Conservation (phyloP, 352 stramenopile genomes). For the Phytophthora cactorum region DNA sequence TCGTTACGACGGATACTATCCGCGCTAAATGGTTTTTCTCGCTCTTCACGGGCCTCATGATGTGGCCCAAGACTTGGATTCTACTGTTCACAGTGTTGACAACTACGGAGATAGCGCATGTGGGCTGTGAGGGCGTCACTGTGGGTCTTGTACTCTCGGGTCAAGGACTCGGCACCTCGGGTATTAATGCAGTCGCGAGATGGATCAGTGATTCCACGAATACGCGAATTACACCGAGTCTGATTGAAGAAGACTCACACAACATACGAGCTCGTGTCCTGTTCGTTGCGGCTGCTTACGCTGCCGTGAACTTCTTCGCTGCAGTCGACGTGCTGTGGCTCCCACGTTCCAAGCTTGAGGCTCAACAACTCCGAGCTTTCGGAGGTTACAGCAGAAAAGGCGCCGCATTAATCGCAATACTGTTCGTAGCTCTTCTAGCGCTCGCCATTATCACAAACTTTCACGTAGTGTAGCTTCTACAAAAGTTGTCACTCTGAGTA, state of each 20-base stretch:
- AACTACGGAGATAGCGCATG: conserved; percentile 59
- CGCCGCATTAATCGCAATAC: conserved; percentile 29
- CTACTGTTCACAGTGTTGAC: conserved; percentile 48
- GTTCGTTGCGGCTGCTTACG: conserved; percentile 23
- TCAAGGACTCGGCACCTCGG: conserved; percentile 44
- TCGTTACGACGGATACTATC: conserved; percentile 43
- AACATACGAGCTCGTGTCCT: conserved; percentile 37
- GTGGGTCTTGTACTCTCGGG: conserved; percentile 59
- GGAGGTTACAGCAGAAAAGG: conserved; percentile 38
- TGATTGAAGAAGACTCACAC: conserved; percentile 34
- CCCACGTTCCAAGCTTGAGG: conserved; percentile 46
- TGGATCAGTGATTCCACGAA: conserved; percentile 38
- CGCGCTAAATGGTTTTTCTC: conserved; percentile 55
- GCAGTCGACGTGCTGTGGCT: conserved; percentile 31
- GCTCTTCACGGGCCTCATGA: conserved; percentile 30
- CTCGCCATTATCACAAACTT: conserved; percentile 46
- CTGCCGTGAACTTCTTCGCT: conserved; percentile 39
- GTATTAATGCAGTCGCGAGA: conserved; percentile 30
- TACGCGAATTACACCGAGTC: conserved; percentile 19
- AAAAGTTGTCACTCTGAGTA: not conserved
- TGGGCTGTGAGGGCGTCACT: conserved; percentile 58
- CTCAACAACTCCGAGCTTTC: conserved; percentile 48
- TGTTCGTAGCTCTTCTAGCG: conserved; percentile 42
- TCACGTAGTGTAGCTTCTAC: not conserved
- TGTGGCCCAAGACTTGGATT: conserved; percentile 49